Conservation (phyloP, 306 rosid genomes). For the Oemleria cerasiformis region DNA sequence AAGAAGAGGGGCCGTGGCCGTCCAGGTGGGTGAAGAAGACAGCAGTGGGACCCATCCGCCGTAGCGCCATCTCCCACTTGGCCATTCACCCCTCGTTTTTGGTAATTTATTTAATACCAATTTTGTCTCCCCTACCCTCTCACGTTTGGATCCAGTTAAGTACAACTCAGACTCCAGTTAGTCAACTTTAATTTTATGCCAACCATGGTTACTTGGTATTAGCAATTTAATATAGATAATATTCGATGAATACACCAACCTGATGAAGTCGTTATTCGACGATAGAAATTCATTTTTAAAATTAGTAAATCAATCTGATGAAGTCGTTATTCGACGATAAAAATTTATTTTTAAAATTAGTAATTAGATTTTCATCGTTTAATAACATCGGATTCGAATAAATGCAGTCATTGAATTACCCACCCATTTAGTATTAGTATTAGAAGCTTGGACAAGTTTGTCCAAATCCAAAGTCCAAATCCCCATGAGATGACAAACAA, state of each 20-base stretch:
- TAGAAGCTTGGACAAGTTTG: no score
- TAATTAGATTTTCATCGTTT: no score
- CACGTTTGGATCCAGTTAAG: slow-evolving; percentile 10
- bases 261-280: no score
- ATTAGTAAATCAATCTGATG: no score
- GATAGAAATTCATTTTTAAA: no score
- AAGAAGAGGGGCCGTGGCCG: slow-evolving; percentile 22
- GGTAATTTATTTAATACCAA: slow-evolving; percentile 6
- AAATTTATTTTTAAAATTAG: no score
- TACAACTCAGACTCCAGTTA: slow-evolving; percentile 10
- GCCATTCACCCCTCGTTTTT: slow-evolving; percentile 40
- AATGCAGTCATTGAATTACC: no score
- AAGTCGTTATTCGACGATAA: no score
- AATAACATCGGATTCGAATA: no score
- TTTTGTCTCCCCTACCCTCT: background rate
- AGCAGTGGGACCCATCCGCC: slow-evolving; percentile 63
- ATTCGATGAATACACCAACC: no score
- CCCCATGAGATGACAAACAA: background rate
- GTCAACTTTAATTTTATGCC: slow-evolving; percentile 25
- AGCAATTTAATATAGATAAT: no score
- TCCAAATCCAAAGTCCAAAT: background rate
- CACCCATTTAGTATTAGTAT: no score
- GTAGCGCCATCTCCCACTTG: slow-evolving; percentile 65
- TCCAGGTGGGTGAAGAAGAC: slow-evolving; percentile 45
- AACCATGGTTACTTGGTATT: slow-evolving; percentile 40